Evolutionary conservation across 2,329 filamentous ascomycete genomes (phyloP).

Genomic region (Pseudovirgaria hyperparasitica): DNA sequence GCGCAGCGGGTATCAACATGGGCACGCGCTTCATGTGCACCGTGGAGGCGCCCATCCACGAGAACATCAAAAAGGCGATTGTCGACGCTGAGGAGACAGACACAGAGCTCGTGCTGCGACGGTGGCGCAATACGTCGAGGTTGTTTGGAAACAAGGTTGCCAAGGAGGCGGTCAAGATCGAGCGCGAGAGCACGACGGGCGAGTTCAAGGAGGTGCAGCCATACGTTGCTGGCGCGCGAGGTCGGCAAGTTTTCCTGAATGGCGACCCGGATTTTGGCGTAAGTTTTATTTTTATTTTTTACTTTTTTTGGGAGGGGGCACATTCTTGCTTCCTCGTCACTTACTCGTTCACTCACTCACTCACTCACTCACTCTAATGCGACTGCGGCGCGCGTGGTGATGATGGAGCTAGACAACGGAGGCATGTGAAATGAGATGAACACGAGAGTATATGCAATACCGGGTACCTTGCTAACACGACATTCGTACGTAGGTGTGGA

Average conservation of each 20-base stretch:
- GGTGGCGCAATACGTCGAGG: slow-evolving; percentile 87
- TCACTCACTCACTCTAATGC: slow-evolving; percentile 1
- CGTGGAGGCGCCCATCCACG: slow-evolving; percentile 80
- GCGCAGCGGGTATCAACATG: slow-evolving; percentile 96
- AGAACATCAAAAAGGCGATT: slow-evolving; percentile 88
- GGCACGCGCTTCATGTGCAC: slow-evolving; percentile 97
- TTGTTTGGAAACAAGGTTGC: slow-evolving; percentile 87
- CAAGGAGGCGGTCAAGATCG: slow-evolving; percentile 65
- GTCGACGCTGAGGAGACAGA: slow-evolving; percentile 81
- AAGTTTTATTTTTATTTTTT: slow-evolving; percentile 37
- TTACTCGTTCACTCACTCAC: slow-evolving; percentile 5
- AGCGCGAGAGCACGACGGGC: slow-evolving; percentile 73
- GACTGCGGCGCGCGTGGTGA: not conserved
- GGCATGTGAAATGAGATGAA: not conserved
- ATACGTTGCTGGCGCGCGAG: slow-evolving; percentile 80
- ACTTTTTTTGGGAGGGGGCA: too few relatives aligned
- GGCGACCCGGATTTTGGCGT: slow-evolving; percentile 85
- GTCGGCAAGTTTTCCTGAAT: slow-evolving; percentile 80
- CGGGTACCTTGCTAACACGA: slow-evolving; percentile 1
- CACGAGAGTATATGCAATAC: not conserved
- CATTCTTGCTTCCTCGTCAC: slow-evolving; percentile 1
- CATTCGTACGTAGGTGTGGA: slow-evolving; percentile 59
- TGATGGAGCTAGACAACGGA: not conserved
- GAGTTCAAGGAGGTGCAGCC: slow-evolving; percentile 84
- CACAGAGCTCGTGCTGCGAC: slow-evolving; percentile 72